Base-by-base conservation (phyloP, 495 filamentous ascomycete genomes). In the Penicillium soppii region DNA sequence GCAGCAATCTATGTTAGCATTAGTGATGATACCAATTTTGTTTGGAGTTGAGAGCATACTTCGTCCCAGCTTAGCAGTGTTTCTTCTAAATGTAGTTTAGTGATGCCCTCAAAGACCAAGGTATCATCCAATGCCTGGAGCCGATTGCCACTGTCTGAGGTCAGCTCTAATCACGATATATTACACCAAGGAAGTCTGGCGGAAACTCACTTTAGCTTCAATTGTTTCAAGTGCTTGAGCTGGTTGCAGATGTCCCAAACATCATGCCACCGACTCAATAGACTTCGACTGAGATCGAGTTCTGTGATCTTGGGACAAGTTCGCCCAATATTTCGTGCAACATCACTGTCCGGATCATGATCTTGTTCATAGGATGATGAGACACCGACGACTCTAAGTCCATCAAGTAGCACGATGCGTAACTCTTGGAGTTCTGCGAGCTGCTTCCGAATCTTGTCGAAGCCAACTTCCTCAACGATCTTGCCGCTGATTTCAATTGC, bases 391-490 rank as follows among this genome's bases (percentile, higher is more conserved):
- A 97, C 81, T 26, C 74, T 70, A 50, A 88, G 60, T 2, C 86
- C 85, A 71, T 97, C 91, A 4, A 98, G 76, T 13, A 97, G 72
- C 33, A 96, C 86, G 52, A 91, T 83, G 48, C 78, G 82, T 51
- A 97, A 75, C 59, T 92, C 87, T 39, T 84, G 70, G 19, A 97
- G 74, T 63, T 88, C 79, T 2, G 89, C 85, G 46, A 91, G 83
- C 69, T 92, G 81, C 52, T 79, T 80, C 21, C 87, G 78, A 54
- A 96, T 91, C 75, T 96, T 96, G 46, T 95, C 92, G 63, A 97
- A 97, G 36, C 94, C 94, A 19, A 98, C 82, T 72, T 97, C 95
- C 70, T 98, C 89, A 17, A 88, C 91, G 20, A 94, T 79, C 66
- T 98, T 98, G 15, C 85, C 84, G 40, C 87, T 90, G 56, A 97